Conservation (phyloP, 768 basidiomycete species). For the Brasilioporus rufonigricans region DNA sequence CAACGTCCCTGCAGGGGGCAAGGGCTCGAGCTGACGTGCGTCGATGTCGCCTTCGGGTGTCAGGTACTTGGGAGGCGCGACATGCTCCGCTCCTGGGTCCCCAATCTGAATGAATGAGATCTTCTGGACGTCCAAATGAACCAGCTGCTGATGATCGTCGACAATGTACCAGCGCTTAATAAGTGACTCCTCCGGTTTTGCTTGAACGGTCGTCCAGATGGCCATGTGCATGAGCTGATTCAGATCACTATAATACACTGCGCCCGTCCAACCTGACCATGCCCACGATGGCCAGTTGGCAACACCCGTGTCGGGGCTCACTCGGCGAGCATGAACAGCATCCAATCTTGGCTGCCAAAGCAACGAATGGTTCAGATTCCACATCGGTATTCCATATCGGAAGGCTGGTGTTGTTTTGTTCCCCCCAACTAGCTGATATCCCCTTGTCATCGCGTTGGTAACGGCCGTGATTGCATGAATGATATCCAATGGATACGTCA, state of each 20-base stretch:
- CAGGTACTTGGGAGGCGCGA: neutral
- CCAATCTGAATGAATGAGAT: neutral
- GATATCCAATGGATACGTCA: neutral
- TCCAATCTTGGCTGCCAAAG: neutral
- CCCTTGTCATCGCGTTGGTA: neutral
- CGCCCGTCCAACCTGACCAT: neutral
- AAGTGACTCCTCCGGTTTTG: neutral
- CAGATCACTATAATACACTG: neutral
- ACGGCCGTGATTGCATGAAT: neutral
- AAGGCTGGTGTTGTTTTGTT: neutral
- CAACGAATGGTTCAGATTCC: neutral
- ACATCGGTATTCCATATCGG: neutral
- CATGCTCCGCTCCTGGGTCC: neutral
- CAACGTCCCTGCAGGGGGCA: neutral
- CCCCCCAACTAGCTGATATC: neutral
- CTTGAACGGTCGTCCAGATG: neutral
- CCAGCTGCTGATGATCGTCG: neutral
- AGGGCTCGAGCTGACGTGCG: neutral
- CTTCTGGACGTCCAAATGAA: neutral
- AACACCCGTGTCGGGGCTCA: neutral
- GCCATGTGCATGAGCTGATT: neutral
- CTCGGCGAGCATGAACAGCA: neutral
- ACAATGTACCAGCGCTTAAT: neutral
- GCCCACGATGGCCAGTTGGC: neutral
- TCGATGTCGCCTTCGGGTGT: neutral